Conservation (phyloP, 1,284 basidiomycete species). For the Sanghuangporus weigelae region DNA sequence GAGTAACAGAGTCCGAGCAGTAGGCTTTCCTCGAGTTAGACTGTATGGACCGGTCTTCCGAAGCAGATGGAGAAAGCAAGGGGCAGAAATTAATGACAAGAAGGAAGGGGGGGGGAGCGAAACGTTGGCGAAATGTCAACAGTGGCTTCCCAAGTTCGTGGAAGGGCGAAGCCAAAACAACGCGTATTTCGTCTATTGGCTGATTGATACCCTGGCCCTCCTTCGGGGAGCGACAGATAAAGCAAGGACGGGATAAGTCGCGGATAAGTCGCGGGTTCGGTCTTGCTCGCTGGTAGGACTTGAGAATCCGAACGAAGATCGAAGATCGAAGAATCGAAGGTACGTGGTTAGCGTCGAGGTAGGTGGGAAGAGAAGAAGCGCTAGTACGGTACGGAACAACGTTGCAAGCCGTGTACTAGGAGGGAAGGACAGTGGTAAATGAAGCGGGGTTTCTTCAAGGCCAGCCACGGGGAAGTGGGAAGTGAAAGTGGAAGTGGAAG, state of each 20-base stretch:
- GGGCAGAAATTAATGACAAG: neutral
- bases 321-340: neutral
- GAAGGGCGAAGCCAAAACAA: neutral
- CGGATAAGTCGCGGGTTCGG: neutral
- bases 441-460: no score
- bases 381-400: no score
- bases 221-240: neutral
- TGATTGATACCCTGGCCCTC: neutral
- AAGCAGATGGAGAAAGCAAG: neutral
- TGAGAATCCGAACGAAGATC: neutral
- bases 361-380: neutral
- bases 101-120: neutral
- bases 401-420: no score
- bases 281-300: neutral
- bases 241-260: neutral
- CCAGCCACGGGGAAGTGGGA: no score
- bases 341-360: neutral
- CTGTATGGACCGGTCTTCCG: neutral
- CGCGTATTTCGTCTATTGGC: neutral
- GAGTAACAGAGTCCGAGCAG: neutral
- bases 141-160: neutral
- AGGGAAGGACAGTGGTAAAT: no score
- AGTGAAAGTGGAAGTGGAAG: no score
- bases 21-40: neutral
- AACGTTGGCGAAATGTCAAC: neutral